phyloP scores from a whole-genome alignment of 495 filamentous ascomycete species.

The Melanomma pulvis-pyrius region DNA sequence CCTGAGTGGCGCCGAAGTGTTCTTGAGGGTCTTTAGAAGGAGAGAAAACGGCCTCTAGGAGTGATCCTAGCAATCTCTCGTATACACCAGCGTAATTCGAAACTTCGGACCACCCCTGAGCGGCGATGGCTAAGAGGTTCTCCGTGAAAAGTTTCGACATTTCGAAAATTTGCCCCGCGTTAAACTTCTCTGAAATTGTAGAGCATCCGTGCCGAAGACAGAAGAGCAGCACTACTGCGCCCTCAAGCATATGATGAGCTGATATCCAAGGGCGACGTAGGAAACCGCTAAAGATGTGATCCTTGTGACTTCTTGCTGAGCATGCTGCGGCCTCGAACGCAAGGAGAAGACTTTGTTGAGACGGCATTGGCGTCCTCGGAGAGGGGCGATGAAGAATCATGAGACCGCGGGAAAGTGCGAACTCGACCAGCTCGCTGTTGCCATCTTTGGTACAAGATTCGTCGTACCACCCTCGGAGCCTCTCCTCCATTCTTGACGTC shows the following conservation, averaged over 20 bases:
- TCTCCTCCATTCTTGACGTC: slow-evolving; percentile 5
- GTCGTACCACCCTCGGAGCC: not conserved
- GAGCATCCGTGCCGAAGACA: slow-evolving; percentile 7
- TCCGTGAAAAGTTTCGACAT: slow-evolving; percentile 19
- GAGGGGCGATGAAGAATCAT: slow-evolving; percentile 24
- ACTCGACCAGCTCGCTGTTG: slow-evolving; percentile 16
- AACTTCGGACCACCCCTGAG: slow-evolving; percentile 20
- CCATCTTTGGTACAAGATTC: slow-evolving; percentile 3
- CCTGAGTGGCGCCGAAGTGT: slow-evolving; percentile 8
- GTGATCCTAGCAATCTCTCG: slow-evolving; percentile 15
- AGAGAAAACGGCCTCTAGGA: slow-evolving; percentile 20
- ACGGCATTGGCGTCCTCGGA: slow-evolving; percentile 16
- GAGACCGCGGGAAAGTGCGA: slow-evolving; percentile 13
- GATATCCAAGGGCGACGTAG: slow-evolving; percentile 17
- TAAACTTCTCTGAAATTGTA: slow-evolving; percentile 15
- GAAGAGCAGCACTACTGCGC: slow-evolving; percentile 11
- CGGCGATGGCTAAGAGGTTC: slow-evolving; percentile 17
- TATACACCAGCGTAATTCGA: slow-evolving; percentile 21
- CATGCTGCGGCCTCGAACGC: slow-evolving; percentile 13
- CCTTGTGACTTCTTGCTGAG: slow-evolving; percentile 16
- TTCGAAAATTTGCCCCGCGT: slow-evolving; percentile 15
- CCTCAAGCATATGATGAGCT: slow-evolving; percentile 18
- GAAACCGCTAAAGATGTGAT: slow-evolving; percentile 16
- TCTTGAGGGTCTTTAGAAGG: slow-evolving; percentile 9
- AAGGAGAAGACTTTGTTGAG: slow-evolving; percentile 12